These are phyloP conservation scores for Boletus sp. DNA, from an alignment of 768 basidiomycete genomes.

Conservation along the genomic window DNA sequence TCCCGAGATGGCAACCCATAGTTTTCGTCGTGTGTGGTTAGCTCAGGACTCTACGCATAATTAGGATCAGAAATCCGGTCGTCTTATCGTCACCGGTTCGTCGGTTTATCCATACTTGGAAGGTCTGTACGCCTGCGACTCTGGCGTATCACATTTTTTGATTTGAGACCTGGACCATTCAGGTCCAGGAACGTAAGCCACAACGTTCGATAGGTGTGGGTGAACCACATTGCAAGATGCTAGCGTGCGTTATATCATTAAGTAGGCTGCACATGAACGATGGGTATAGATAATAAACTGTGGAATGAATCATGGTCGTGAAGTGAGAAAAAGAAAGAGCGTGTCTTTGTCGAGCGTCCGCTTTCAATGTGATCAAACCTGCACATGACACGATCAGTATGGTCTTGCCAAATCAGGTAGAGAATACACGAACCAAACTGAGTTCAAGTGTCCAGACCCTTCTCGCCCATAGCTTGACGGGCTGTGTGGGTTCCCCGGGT, in stretches of 20 bases:
- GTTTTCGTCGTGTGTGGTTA: too few relatives aligned
- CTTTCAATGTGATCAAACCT: conserved; percentile 20
- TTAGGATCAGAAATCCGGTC: too few relatives aligned
- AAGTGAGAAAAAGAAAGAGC: conserved; percentile 11
- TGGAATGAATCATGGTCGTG: conserved; percentile 19
- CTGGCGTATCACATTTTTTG: too few relatives aligned
- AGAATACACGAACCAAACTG: conserved; percentile 63
- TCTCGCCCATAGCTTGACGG: conserved; percentile 92
- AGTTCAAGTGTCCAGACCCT: conserved; percentile 98
- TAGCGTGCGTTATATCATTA: conserved; percentile 29
- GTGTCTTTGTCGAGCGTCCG: conserved; percentile 2
- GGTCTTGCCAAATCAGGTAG: background rate
- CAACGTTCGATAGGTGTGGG: background rate
- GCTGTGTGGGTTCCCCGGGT: conserved; percentile 47
- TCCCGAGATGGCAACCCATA: too few relatives aligned
- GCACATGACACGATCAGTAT: background rate
- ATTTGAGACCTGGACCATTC: too few relatives aligned
- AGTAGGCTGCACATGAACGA: conserved; percentile 26
- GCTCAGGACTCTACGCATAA: too few relatives aligned
- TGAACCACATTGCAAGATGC: conserved; percentile 21
- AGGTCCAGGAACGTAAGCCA: too few relatives aligned
- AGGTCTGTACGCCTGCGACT: background rate
- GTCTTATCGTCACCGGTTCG: background rate
- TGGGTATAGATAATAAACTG: conserved; percentile 27
- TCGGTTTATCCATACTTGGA: background rate